Conservation (phyloP, 2,329 filamentous ascomycete species). For the Clonostachys byssicola region DNA sequence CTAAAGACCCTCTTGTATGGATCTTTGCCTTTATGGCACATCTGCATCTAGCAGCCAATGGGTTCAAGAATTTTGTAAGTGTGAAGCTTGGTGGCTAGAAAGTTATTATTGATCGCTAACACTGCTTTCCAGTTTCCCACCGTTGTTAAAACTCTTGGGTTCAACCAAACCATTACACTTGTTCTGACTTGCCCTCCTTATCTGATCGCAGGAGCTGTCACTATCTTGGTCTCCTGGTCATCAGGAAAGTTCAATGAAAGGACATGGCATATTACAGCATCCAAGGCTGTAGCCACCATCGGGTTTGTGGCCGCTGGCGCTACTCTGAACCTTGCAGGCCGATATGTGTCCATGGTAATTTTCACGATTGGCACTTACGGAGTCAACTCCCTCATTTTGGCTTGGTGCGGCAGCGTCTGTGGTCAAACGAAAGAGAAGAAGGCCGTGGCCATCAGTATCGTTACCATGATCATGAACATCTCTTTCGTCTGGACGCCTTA, state of each 20-base stretch:
- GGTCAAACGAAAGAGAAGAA: slow-evolving; percentile 38
- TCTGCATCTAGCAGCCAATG: slow-evolving; percentile 41
- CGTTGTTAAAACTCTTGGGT: slow-evolving; percentile 27
- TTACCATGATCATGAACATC: slow-evolving; percentile 36
- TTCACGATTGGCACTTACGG: slow-evolving; percentile 17
- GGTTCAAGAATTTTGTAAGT: slow-evolving; percentile 33
- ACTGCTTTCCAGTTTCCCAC: slow-evolving; percentile 4
- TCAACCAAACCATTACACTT: slow-evolving; percentile 37
- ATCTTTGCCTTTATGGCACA: slow-evolving; percentile 44
- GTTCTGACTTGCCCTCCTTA: slow-evolving; percentile 33
- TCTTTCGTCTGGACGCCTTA: slow-evolving; percentile 41
- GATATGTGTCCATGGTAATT: slow-evolving; percentile 11
- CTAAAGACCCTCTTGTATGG: slow-evolving; percentile 36
- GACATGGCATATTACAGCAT: slow-evolving; percentile 34
- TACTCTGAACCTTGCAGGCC: slow-evolving; percentile 12
- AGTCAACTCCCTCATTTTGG: slow-evolving; percentile 30
- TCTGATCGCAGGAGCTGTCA: slow-evolving; percentile 17
- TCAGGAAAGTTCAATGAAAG: slow-evolving; percentile 36
- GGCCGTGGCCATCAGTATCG: slow-evolving; percentile 32
- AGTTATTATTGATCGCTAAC: slow-evolving; percentile 9
- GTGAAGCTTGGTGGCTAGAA: slow-evolving; percentile 13
- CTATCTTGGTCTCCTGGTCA: slow-evolving; percentile 12
- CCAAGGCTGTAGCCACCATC: slow-evolving; percentile 27
- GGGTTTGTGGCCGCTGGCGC: slow-evolving; percentile 25
- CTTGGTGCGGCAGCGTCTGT: slow-evolving; percentile 28